Evolutionary conservation across 306 rosid species (phyloP).

Genomic region (Ziziphus jujuba): DNA sequence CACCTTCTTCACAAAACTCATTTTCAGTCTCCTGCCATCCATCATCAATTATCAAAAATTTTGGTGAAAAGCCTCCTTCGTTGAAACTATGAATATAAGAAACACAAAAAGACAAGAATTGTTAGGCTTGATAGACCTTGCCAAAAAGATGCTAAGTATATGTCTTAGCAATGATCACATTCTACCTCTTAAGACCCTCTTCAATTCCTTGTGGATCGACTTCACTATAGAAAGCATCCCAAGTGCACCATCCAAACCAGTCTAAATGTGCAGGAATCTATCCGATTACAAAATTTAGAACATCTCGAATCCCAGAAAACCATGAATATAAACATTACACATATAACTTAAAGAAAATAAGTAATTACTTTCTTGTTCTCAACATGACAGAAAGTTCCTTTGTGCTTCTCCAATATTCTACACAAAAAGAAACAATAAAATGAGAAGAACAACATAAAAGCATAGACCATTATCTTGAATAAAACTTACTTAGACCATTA

Average conservation of each 20-base stretch:
- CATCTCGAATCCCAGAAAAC: neutral
- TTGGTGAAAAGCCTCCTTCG: conserved; percentile 60
- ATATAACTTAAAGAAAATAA: neutral
- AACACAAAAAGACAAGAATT: neutral
- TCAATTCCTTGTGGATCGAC: conserved; percentile 62
- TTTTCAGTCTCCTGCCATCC: conserved; percentile 66
- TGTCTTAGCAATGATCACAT: neutral
- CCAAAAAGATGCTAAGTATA: conserved; percentile 2
- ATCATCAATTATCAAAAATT: conserved; percentile 68
- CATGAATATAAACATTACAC: neutral
- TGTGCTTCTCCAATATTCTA: conserved; percentile 67
- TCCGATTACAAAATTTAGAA: neutral
- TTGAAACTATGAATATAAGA: conserved; percentile 34
- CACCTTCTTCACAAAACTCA: conserved; percentile 53
- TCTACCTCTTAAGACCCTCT: conserved; percentile 62
- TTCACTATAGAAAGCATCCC: conserved; percentile 69
- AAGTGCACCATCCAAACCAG: conserved; percentile 92
- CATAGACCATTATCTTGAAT: neutral
- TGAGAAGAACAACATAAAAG: neutral
- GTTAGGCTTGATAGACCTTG: neutral
- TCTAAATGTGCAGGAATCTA: conserved; percentile 54
- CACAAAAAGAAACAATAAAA: neutral
- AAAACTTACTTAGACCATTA: conserved; percentile 41
- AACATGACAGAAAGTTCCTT: conserved; percentile 51
- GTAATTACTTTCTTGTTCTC: conserved; percentile 49